phyloP scores from a whole-genome alignment of 2,329 filamentous ascomycete genomes.

The Colletotrichum sp. region DNA sequence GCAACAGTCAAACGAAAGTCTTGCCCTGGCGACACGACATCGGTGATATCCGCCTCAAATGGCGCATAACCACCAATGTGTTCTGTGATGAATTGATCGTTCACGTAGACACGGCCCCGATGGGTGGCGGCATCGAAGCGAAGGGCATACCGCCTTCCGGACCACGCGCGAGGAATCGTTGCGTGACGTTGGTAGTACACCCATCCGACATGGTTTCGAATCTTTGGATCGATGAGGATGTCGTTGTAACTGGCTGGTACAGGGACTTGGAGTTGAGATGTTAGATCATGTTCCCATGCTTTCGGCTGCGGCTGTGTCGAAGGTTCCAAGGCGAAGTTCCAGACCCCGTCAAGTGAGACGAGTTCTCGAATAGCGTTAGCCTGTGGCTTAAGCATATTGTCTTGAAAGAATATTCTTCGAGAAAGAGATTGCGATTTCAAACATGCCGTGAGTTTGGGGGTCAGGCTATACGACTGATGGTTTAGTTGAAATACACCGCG shows the following conservation, averaged over 20 bases:
- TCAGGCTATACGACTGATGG: neutral
- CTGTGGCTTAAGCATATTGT: conserved; percentile 24
- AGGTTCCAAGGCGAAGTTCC: conserved; percentile 25
- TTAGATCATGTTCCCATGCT: conserved; percentile 32
- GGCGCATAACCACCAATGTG: conserved; percentile 32
- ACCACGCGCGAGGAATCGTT: conserved; percentile 26
- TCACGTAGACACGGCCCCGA: conserved; percentile 29
- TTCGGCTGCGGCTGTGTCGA: conserved; percentile 14
- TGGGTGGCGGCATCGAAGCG: conserved; percentile 32
- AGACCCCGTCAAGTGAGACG: conserved; percentile 26
- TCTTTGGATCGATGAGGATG: conserved; percentile 23
- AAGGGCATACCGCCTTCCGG: conserved; percentile 22
- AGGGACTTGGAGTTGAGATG: conserved; percentile 18
- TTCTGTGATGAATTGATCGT: conserved; percentile 27
- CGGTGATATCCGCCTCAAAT: conserved; percentile 29
- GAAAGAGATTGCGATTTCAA: neutral
- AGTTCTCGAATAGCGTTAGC: conserved; percentile 17
- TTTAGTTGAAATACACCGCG: neutral
- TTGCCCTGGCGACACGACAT: conserved; percentile 23
- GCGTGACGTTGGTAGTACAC: conserved; percentile 33
- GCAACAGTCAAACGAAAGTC: conserved; percentile 32
- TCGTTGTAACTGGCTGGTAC: conserved; percentile 31
- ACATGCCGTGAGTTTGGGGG: neutral
- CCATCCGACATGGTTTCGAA: conserved; percentile 34
- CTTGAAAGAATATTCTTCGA: neutral